Base-by-base conservation (phyloP, 1,284 basidiomycete species). In the Cryptococcus depauperatus region DNA sequence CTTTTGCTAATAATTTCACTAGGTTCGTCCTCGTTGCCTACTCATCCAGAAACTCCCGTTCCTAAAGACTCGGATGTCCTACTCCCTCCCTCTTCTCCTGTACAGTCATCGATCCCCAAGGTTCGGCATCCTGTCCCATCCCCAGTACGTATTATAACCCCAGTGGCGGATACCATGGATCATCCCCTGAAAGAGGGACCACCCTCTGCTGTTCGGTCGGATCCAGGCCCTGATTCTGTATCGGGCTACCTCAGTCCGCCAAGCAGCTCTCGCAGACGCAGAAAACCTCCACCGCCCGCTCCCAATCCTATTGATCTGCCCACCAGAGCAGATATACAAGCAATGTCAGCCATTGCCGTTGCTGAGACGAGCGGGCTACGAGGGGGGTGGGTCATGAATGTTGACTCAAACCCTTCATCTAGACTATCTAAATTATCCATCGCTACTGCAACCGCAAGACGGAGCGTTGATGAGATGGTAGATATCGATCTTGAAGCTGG, bases 401-500 rank as follows among this genome's bases (percentile, higher is more conserved):
- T 66, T 19, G 67, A 69, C 44, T 55, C 60, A 1, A 16, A 40
- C 32, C 55, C 59, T 18, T 30, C 41, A 16, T 46, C 35, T 8
- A 43, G 50, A 37, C 33, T 34, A 21, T 37, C 42, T 13, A 43
- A n/a, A n/a, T n/a, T n/a, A n/a, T n/a, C n/a, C n/a, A n/a, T n/a
- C n/a, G n/a, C n/a, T n/a, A n/a, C n/a, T n/a, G n/a, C 41, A 11
- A 35, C 32, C n/a, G 37, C 28, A 9, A 45, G 3, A 19, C 18
- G 30, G 44, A 37, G 40, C 41, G 23, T 27, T n/a, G 64, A 68
- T 14, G 68, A 62, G 28, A 71, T 72, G 70, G 69, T 68, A 16
- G 68, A 72, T 50, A 69, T 72, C 43, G 71, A 73, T 52, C 59
- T 73, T 27, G 71, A 73, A 53, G 64, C 62, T 28, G 71, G 71